Conservation (phyloP, 2,329 filamentous ascomycete genomes). For the Diplodia seriata region DNA sequence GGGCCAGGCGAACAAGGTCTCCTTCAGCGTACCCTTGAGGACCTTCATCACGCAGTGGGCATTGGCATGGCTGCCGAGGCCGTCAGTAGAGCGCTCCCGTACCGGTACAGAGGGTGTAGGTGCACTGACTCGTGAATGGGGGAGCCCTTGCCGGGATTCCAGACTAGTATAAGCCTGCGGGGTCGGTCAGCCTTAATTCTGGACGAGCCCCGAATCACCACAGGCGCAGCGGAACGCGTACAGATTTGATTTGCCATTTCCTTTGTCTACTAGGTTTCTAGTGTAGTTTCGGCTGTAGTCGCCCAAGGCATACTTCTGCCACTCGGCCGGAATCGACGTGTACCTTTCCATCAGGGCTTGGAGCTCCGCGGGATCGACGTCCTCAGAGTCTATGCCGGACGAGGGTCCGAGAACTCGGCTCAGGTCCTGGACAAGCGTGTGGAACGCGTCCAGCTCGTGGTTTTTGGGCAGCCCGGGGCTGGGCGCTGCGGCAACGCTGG, state of each 20-base stretch:
- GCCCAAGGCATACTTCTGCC: conserved; percentile 77
- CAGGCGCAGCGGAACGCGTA: conserved; percentile 39
- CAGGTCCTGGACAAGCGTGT: conserved; percentile 74
- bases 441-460: conserved; percentile 57
- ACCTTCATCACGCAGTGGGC: conserved; percentile 94
- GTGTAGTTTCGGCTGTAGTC: conserved; percentile 77
- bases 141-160: conserved; percentile 82
- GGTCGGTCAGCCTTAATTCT: conserved; percentile 36
- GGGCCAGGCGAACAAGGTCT: conserved; percentile 82
- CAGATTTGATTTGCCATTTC: conserved; percentile 81
- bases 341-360: conserved; percentile 77
- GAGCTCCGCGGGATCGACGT: conserved; percentile 77
- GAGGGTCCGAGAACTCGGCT: conserved; percentile 77
- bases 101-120: conserved; percentile 18
- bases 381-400: conserved; percentile 80
- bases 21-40: conserved; percentile 76
- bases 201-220: conserved; percentile 14
- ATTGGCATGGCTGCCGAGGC: conserved; percentile 58
- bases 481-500: conserved; percentile 15
- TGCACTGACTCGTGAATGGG: conserved; percentile 75
- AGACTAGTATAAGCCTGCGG: conserved; percentile 79
- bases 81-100: conserved; percentile 19
- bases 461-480: conserved; percentile 11
- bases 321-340: conserved; percentile 70
- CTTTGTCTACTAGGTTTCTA: conserved; percentile 86